Percentiles rank a stretch among this genome's conserved stretches.
phyloP scores from a whole-genome alignment of 495 filamentous ascomycete genomes.

The Parathielavia appendiculata region DNA sequence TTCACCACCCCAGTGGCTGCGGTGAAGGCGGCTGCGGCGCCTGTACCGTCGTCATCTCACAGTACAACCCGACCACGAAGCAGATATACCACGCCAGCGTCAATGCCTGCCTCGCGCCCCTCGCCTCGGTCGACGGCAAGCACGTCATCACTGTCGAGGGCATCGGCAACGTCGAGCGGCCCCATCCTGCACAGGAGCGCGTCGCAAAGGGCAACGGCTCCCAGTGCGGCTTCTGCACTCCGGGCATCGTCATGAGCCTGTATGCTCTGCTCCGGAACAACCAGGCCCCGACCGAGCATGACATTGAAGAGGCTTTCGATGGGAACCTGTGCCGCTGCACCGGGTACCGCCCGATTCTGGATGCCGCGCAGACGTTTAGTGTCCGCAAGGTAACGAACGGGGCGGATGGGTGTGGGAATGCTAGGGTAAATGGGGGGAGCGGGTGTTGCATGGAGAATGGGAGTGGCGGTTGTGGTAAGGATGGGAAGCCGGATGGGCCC shows the following conservation, averaged over 20 bases:
- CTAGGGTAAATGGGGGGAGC: constrained; percentile 54
- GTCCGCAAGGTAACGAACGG: constrained; percentile 6
- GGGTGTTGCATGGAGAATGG: constrained; percentile 65
- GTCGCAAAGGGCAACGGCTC: constrained; percentile 70
- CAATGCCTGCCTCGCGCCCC: constrained; percentile 89
- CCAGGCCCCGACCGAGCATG: constrained; percentile 59
- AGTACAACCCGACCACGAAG: constrained; percentile 86
- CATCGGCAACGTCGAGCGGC: constrained; percentile 82
- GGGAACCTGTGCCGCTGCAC: constrained; percentile 96
- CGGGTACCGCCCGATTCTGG: constrained; percentile 88
- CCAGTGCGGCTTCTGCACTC: constrained; percentile 84
- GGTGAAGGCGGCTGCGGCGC: constrained; percentile 95
- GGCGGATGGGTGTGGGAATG: constrained; percentile 50
- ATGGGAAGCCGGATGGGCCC: constrained; percentile 32
- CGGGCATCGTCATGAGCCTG: constrained; percentile 94
- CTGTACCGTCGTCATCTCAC: constrained; percentile 92
- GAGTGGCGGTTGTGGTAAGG: constrained; percentile 61
- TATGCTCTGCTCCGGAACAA: constrained; percentile 80
- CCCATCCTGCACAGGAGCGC: constrained; percentile 88
- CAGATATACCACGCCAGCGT: constrained; percentile 87
- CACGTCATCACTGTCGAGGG: constrained; percentile 98
- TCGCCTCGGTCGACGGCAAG: constrained; percentile 91
- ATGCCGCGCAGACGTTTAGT: constrained; percentile 78
- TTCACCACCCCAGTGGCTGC: constrained; percentile 60
- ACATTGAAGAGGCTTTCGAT: constrained; percentile 87